Evolutionary conservation across 2,329 filamentous ascomycete genomes (phyloP), one percentile per base, ranked within the genome.

Genomic region (Clonostachys rhizophaga): DNA sequence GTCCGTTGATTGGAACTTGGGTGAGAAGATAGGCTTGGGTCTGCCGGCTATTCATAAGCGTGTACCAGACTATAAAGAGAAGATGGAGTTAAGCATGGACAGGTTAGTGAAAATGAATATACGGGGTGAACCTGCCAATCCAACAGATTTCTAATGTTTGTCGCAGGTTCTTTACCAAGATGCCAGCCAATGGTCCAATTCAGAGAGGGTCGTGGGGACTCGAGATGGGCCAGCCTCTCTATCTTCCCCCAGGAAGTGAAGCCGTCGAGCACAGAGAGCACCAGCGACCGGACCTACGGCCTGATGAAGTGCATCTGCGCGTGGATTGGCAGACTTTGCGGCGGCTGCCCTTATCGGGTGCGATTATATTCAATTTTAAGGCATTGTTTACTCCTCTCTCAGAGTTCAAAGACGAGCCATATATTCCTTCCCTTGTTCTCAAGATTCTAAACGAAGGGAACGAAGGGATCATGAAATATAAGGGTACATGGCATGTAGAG

Each of bases 291-390:
- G 65, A 70, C 17, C 68, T 92, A 6, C 68, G 66, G 1, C 59
- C 82, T 3, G 72, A 79, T 0, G 78, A 87, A 34, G 72, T 87
- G 52, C 70, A 86, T 50, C 70, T 95, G 2, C 79, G 90, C 5
- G 89, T 94, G 2, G 90, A 95, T 63, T 95, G 89, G 88, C 91
- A 95, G 65, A 95, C 90, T 0, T 69, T 95, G 5, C 81, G 90
- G 2, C 80, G 90, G 4, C 68, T 95, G 0, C 89, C 90, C 0
- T 70, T 95, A 0, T 90, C 86, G 0, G 88, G 80, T 0, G 85
- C 78, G 0, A 71, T 95, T 2, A 79, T 90, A 0, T 95, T 95
- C 71, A 95, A 94, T 63, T 95, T 92, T 78, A 95, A 92, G 60
- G 89, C 86, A 0, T 65, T 94, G 0, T 95, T 95, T 65, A 94